Percentiles rank a stretch among this genome's conserved stretches.
These are phyloP conservation scores for Alloteropsis semialata DNA, from an alignment of 176 grass and related monocot genomes.

Conservation along the genomic window DNA sequence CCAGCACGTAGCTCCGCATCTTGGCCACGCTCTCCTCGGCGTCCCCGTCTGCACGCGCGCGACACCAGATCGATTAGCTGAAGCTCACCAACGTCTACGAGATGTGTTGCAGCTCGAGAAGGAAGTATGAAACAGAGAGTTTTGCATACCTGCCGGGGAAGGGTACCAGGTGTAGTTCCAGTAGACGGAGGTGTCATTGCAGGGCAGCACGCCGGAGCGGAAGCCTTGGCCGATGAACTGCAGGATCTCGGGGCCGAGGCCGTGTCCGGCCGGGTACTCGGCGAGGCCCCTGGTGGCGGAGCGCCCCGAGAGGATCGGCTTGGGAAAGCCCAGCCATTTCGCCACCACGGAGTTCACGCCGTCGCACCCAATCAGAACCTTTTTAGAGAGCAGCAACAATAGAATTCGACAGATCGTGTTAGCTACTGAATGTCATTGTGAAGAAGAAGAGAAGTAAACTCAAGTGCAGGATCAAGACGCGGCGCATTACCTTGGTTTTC, in stretches of 20 bases:
- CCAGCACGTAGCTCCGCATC: constrained; percentile 55
- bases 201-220: constrained; percentile 53
- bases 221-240: constrained; percentile 55
- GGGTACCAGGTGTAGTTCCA: constrained; percentile 84
- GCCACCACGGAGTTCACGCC: constrained; percentile 65
- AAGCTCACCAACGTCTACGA: too few relatives aligned
- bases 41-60: constrained; percentile 21
- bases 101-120: background rate
- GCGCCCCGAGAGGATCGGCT: constrained; percentile 33
- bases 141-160: constrained; percentile 14
- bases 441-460: background rate
- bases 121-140: background rate
- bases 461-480: background rate
- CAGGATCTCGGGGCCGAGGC: constrained; percentile 46
- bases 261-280: constrained; percentile 41
- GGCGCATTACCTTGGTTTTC: constrained; percentile 50
- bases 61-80: background rate
- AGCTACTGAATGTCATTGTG: background rate
- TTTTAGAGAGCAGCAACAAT: background rate
- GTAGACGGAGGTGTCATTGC: constrained; percentile 49
- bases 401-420: background rate
- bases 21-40: constrained; percentile 43
- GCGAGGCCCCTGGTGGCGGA: constrained; percentile 45
- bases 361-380: constrained; percentile 57
- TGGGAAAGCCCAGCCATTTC: constrained; percentile 43